Conservation (phyloP, 805 yeast species). For the Scheffersomyces amazonensis region DNA sequence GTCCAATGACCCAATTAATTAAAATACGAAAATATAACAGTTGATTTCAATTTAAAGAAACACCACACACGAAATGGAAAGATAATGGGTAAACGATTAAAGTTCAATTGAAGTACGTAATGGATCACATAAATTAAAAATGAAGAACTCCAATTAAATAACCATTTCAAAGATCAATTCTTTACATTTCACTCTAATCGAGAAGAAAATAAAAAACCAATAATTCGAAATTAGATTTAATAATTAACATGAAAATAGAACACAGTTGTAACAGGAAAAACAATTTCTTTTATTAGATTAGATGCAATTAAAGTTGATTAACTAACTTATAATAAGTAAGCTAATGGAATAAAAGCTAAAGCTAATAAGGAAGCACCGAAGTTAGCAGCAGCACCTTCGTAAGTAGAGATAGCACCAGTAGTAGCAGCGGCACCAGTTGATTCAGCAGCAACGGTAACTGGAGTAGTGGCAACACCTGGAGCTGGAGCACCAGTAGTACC, state of each 20-base stretch:
- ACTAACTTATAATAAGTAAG: constrained; percentile 26
- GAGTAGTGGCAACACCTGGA: constrained; percentile 9
- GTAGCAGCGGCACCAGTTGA: constrained; percentile 12
- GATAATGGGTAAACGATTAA: no score
- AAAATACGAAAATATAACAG: no score
- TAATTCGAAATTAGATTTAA: no score
- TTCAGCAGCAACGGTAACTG: constrained; percentile 11
- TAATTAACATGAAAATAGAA: background rate
- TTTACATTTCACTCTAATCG: no score
- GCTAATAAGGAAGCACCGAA: constrained; percentile 21
- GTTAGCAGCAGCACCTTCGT: constrained; percentile 13
- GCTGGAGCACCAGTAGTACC: constrained; percentile 10
- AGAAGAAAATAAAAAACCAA: no score
- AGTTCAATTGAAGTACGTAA: no score
- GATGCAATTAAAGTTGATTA: background rate
- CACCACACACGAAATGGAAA: no score
- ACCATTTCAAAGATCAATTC: no score
- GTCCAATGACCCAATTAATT: no score
- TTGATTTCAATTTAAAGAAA: no score
- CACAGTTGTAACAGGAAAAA: background rate
- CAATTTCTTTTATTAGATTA: background rate
- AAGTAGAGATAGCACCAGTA: constrained; percentile 8
- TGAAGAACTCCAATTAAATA: no score
- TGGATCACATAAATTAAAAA: no score
- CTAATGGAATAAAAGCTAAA: constrained; percentile 26